phyloP scores from a whole-genome alignment of 192 early-diverging fungal genomes.

The Podochytrium sp. region DNA sequence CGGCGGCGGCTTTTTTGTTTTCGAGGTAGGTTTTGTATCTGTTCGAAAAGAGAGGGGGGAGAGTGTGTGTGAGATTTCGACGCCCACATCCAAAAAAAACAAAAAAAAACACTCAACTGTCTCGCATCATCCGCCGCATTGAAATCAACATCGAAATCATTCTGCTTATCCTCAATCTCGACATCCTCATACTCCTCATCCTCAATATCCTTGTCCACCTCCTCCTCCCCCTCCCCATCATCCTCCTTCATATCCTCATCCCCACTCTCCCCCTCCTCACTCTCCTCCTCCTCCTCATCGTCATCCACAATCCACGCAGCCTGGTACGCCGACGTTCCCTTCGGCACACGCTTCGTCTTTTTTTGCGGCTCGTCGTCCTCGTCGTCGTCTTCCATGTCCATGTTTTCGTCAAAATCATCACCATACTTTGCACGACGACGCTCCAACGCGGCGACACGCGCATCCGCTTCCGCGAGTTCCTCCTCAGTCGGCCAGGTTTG shows the following conservation, averaged over 20 bases:
- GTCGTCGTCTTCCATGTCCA: slow-evolving; percentile 14
- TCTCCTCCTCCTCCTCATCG: slow-evolving; percentile 69
- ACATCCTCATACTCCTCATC: slow-evolving; percentile 57
- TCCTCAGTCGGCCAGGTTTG: slow-evolving; percentile 99
- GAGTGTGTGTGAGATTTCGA: neutral
- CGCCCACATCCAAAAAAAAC: neutral
- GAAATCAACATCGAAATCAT: slow-evolving; percentile 42
- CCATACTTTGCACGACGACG: slow-evolving; percentile 24
- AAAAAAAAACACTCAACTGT: slow-evolving; percentile 26
- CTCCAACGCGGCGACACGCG: slow-evolving; percentile 19
- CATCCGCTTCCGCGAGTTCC: slow-evolving; percentile 83
- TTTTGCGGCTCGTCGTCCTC: slow-evolving; percentile 12
- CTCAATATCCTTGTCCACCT: slow-evolving; percentile 64
- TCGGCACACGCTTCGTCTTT: slow-evolving; percentile 72
- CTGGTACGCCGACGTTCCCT: slow-evolving; percentile 96
- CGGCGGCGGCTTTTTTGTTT: slow-evolving; percentile 58
- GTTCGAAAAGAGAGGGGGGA: neutral
- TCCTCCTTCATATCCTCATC: slow-evolving; percentile 54
- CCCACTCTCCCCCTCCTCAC: slow-evolving; percentile 47
- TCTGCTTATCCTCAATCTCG: slow-evolving; percentile 44
- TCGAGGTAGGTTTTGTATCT: slow-evolving; percentile 61
- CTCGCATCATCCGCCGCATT: slow-evolving; percentile 41
- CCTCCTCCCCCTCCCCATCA: slow-evolving; percentile 59
- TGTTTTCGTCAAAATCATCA: slow-evolving; percentile 22
- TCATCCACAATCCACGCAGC: slow-evolving; percentile 96